Base-by-base conservation (phyloP, 2,329 filamentous ascomycete species). In the Cladosporium sp. region DNA sequence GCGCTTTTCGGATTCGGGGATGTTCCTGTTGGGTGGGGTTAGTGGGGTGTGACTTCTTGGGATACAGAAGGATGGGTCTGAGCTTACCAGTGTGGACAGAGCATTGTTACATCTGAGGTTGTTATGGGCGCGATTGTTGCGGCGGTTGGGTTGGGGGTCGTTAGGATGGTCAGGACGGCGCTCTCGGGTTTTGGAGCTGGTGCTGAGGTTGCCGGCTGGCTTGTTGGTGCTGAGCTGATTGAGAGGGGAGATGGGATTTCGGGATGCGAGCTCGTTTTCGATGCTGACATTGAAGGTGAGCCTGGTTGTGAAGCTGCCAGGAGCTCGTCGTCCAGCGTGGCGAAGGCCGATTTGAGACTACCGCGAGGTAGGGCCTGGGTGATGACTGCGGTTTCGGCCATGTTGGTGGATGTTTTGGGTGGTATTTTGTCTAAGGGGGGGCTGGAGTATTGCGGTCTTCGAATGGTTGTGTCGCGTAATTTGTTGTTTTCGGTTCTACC, bases 261-360 rank as follows among this genome's bases (percentile, higher is more conserved):
- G 15, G 45, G 35, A 4, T 40, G 36, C 11, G 43, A 25, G 11
- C 36, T 12, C 18, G 20, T 16, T 16, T 40, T 48, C 5, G 45
- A 40, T 3, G 45, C 25, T 11, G 25, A 15, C 1, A 48, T 25
- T 11, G 45, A 9, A 12, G 45, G 45, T 16, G 45, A 48, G 45
- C 45, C 45, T 18, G 45, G 45, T 33, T 39, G 36, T 4, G 45
- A 48, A 36, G 11, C 36, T 11, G 45, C 45, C 36, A 48, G 45
- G 35, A 47, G 35, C 19, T 47, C 43, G 35, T 48, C 45, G 45
- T 48, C 45, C 25, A 48, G 36, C 40, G 39, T 48, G 18, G 45
- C 18, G 36, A 48, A 32, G 35, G 45, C 36, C 12, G 38, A 27
- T 25, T 39, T 48, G 13, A 48, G 45, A 18, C 45, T 48, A 25